phyloP scores from a whole-genome alignment of 495 filamentous ascomycete species.

The Copromyces sp. region DNA sequence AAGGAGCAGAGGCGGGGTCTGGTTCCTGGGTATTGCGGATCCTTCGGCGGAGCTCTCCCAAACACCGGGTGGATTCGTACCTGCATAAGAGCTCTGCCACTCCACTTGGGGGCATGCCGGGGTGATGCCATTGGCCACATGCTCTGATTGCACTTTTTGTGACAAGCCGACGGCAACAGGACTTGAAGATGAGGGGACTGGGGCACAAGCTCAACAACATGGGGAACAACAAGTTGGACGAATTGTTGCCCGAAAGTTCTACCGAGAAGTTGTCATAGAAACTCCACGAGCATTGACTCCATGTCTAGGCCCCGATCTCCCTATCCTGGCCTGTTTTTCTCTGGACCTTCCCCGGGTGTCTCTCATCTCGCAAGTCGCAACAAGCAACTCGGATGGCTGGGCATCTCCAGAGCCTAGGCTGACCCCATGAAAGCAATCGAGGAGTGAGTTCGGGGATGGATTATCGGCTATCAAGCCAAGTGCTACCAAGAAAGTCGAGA shows the following conservation, averaged over 20 bases:
- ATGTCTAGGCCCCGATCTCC: background rate
- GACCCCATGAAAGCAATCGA: background rate
- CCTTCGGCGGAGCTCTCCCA: conserved; percentile 1
- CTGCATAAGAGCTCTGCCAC: conserved; percentile 2
- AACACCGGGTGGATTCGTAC: conserved; percentile 4
- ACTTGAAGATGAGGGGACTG: background rate
- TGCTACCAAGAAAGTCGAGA: background rate
- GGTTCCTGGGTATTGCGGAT: background rate
- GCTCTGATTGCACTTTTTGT: background rate
- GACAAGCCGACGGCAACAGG: background rate
- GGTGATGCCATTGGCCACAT: background rate
- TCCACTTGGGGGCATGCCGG: background rate
- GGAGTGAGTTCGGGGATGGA: background rate
- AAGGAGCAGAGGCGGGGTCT: background rate
- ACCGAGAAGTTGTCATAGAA: background rate
- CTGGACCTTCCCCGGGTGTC: background rate
- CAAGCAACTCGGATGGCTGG: background rate
- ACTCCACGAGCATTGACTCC: background rate
- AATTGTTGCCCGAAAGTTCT: background rate
- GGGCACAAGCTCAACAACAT: background rate
- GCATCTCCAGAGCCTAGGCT: background rate
- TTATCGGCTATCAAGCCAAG: background rate
- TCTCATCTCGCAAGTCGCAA: background rate
- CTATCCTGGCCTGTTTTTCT: background rate
- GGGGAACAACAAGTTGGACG: background rate